Evolutionary conservation across 2,329 filamentous ascomycete species (phyloP).

Genomic region (Scytalidium sp.): DNA sequence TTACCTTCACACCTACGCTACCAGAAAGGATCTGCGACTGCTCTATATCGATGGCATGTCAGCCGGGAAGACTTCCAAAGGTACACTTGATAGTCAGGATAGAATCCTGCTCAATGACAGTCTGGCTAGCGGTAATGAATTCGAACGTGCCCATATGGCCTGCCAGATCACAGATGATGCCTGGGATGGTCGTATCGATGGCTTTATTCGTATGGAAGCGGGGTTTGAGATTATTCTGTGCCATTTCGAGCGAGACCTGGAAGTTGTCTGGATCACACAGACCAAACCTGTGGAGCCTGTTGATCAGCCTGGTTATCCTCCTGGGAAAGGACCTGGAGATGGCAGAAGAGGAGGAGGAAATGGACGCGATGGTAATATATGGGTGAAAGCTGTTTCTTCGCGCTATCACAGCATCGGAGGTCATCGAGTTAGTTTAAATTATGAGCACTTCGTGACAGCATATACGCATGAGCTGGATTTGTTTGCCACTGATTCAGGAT

Average conservation of each 20-base stretch:
- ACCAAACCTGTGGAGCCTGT: not conserved
- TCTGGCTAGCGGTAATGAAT: constrained; percentile 36
- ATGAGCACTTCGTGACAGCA: constrained; percentile 44
- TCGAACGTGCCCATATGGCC: constrained; percentile 47
- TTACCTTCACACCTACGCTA: constrained; percentile 65
- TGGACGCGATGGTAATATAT: not conserved
- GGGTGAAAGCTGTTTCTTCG: constrained; percentile 11
- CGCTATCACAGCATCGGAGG: constrained; percentile 26
- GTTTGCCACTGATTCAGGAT: constrained; percentile 28
- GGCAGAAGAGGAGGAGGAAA: too few relatives aligned
- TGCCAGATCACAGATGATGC: constrained; percentile 46
- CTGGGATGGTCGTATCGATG: constrained; percentile 56
- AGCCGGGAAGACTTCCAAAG: constrained; percentile 62
- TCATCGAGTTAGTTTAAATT: constrained; percentile 41
- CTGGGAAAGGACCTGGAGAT: not conserved
- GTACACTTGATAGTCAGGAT: constrained; percentile 68
- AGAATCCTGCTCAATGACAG: constrained; percentile 47
- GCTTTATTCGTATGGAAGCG: constrained; percentile 63
- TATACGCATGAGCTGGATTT: constrained; percentile 40
- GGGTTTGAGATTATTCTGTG: constrained; percentile 72
- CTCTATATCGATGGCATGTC: constrained; percentile 70
- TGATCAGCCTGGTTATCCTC: not conserved
- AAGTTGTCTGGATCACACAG: not conserved
- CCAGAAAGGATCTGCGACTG: constrained; percentile 54
- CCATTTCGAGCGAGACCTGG: constrained; percentile 44